Conservation (phyloP, 768 basidiomycete genomes). For the Tricholoma saponaceum region DNA sequence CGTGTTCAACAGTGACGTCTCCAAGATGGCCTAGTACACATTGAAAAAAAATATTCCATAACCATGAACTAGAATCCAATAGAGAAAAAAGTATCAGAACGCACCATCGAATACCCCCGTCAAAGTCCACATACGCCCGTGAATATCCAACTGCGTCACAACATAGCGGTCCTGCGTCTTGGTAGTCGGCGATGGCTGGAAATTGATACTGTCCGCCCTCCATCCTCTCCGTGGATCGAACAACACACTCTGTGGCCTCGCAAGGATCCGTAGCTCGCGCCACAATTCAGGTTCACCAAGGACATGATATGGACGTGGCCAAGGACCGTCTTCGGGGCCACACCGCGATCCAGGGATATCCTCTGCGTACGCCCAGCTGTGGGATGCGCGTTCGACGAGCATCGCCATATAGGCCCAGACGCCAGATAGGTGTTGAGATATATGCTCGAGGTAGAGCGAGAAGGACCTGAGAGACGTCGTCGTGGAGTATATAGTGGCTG, state of each 20-base stretch:
- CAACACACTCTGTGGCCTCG: conserved; percentile 44
- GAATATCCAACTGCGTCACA: conserved; percentile 51
- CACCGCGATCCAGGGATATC: conserved; percentile 62
- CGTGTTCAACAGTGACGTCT: conserved; percentile 66
- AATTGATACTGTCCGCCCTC: conserved; percentile 60
- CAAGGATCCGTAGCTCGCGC: conserved; percentile 45
- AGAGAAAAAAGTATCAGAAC: conserved; percentile 15
- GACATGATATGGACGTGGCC: conserved; percentile 56
- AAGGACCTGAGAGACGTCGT: conserved; percentile 15
- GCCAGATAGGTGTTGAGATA: conserved; percentile 10
- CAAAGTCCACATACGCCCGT: conserved; percentile 56
- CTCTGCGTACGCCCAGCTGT: conserved; percentile 47
- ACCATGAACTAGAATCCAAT: background rate
- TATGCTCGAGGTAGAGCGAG: conserved; percentile 2
- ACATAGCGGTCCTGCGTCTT: conserved; percentile 64
- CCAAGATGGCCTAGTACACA: conserved; percentile 54
- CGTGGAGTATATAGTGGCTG: conserved; percentile 6
- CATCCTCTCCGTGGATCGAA: conserved; percentile 31
- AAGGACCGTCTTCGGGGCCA: conserved; percentile 60
- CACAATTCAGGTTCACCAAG: conserved; percentile 50
- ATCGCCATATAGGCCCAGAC: conserved; percentile 27
- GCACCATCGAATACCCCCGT: conserved; percentile 70
- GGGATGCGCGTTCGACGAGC: conserved; percentile 34
- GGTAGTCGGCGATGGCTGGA: conserved; percentile 54
- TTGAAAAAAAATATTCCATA: conserved; percentile 3